Conservation (phyloP, 1,139 yeast genomes). For the Geotrichum phurueaensis region DNA sequence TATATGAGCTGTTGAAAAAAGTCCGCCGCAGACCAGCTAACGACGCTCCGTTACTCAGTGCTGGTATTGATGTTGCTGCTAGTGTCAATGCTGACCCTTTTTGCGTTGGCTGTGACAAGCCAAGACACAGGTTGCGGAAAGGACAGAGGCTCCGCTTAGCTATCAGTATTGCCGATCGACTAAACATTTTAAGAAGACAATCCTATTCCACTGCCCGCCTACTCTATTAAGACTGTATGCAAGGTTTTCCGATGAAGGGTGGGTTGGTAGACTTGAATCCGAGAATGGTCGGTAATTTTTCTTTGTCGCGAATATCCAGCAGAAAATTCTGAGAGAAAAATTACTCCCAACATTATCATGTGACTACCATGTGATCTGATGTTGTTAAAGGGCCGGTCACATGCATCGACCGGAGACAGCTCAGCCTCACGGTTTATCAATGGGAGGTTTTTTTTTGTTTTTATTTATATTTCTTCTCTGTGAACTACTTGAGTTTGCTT, state of each 20-base stretch:
- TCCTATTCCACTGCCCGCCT: background rate
- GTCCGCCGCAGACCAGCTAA: background rate
- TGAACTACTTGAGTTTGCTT: conserved; percentile 6
- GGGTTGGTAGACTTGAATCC: background rate
- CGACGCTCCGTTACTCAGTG: background rate
- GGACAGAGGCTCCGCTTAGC: background rate
- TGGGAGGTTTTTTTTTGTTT: background rate
- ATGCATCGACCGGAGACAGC: background rate
- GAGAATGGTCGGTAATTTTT: background rate
- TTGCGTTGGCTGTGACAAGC: background rate
- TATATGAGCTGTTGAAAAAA: background rate
- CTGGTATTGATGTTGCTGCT: background rate
- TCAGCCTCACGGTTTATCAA: background rate
- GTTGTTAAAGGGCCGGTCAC: background rate
- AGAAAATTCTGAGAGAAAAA: background rate
- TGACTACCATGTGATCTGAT: background rate
- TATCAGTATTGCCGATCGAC: background rate
- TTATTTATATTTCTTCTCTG: background rate
- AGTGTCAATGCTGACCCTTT: background rate
- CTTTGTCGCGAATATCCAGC: background rate
- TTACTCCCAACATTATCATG: background rate
- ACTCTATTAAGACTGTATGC: background rate
- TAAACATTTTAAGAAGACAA: background rate
- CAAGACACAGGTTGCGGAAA: background rate
- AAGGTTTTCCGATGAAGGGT: background rate